A percentile compares a stretch with the other conserved stretches of the same genome.
Evolutionary conservation across 345 rosid genomes (phyloP).

Genomic region (Arabidopsis thaliana): DNA sequence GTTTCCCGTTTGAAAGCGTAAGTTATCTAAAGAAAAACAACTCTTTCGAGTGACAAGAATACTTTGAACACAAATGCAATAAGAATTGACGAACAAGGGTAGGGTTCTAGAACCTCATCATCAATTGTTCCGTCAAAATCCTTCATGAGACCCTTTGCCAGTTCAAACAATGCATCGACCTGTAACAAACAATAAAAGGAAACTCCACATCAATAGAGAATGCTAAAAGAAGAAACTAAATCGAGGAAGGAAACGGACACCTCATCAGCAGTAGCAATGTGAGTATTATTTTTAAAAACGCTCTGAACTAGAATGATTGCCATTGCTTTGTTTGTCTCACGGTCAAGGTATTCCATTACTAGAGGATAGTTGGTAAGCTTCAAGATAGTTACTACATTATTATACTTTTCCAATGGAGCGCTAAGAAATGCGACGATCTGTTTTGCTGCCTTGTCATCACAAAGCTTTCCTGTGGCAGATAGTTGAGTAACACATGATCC

Average conservation of each 20-base stretch:
- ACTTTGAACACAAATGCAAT: constrained; percentile 28
- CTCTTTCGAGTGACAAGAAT: constrained; percentile 12
- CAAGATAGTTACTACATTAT: constrained; percentile 81
- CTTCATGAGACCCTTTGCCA: constrained; percentile 84
- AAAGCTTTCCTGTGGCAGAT: constrained; percentile 72
- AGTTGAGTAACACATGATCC: constrained; percentile 93
- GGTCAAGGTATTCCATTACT: constrained; percentile 89
- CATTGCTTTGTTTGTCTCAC: constrained; percentile 85
- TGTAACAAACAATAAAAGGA: constrained; percentile 33
- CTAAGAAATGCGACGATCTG: constrained; percentile 90
- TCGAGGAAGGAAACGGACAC: constrained; percentile 45
- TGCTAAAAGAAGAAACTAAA: constrained; percentile 27
- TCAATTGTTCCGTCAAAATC: constrained; percentile 68
- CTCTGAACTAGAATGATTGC: constrained; percentile 87
- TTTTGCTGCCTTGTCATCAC: constrained; percentile 82
- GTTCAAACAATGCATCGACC: constrained; percentile 91
- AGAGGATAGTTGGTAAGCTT: constrained; percentile 85
- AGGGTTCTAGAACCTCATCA: constrained; percentile 60
- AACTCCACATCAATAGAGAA: constrained; percentile 34
- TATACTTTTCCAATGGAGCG: constrained; percentile 94
- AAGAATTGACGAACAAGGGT: constrained; percentile 23
- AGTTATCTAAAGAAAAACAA: constrained; percentile 11
- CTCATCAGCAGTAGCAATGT: constrained; percentile 71
- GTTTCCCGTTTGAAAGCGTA: constrained; percentile 10
- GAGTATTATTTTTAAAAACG: constrained; percentile 84